Percentiles rank a stretch among this genome's conserved stretches.
These are phyloP conservation scores for Rhodamnia argentea DNA, from an alignment of 345 rosid genomes.

Conservation along the genomic window DNA sequence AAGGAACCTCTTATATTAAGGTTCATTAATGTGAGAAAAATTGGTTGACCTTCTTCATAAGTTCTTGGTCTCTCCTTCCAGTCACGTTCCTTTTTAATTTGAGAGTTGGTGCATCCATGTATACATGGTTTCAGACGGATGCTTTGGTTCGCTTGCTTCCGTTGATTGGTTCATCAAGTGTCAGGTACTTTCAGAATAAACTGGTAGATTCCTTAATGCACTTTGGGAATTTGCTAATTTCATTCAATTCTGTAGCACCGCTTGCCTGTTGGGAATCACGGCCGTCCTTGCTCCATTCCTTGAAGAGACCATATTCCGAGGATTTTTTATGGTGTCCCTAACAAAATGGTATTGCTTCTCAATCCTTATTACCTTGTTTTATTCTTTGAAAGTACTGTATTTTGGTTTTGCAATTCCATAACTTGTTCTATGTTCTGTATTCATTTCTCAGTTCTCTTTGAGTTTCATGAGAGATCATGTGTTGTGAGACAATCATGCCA, in stretches of 20 bases:
- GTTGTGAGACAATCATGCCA: background rate
- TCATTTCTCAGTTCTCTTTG: background rate
- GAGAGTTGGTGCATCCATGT: background rate
- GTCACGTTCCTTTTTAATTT: background rate
- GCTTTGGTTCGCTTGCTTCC: constrained; percentile 65
- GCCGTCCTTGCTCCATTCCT: constrained; percentile 91
- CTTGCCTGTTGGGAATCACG: constrained; percentile 77
- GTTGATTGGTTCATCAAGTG: constrained; percentile 54
- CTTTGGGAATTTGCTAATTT: background rate
- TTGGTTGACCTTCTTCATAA: background rate
- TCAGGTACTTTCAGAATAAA: constrained; percentile 26
- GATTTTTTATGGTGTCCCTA: constrained; percentile 84
- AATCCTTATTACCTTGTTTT: background rate
- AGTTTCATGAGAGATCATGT: background rate
- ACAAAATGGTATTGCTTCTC: constrained; percentile 66
- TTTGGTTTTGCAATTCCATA: background rate
- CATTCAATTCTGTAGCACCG: constrained; percentile 38
- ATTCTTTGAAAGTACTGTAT: background rate
- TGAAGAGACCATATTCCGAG: constrained; percentile 93
- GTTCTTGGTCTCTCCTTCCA: background rate
- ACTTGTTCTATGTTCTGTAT: background rate
- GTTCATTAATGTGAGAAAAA: background rate
- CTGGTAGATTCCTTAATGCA: background rate
- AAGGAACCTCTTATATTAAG: background rate
- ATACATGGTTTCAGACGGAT: constrained; percentile 39